Percentiles rank a stretch among this genome's conserved stretches.
phyloP scores from a whole-genome alignment of 768 basidiomycete genomes.

The Gloeopeniophorella convolvens region DNA sequence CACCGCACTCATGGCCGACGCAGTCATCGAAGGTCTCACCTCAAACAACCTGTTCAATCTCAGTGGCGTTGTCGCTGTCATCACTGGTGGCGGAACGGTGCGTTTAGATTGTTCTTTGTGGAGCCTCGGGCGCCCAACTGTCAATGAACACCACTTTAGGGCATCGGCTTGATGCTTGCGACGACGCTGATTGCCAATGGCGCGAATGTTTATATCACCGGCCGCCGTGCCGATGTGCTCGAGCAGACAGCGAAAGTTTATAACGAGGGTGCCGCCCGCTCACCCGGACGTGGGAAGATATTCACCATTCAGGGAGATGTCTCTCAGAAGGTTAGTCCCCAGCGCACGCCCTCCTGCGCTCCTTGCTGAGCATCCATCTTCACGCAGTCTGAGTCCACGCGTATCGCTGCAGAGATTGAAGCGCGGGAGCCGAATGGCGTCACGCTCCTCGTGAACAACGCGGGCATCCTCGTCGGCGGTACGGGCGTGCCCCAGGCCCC shows the following conservation, averaged over 20 bases:
- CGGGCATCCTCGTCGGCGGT: slow-evolving; percentile 31
- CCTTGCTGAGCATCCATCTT: neutral
- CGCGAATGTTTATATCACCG: slow-evolving; percentile 44
- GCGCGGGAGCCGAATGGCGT: slow-evolving; percentile 17
- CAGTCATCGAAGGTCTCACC: slow-evolving; percentile 30
- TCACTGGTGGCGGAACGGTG: slow-evolving; percentile 40
- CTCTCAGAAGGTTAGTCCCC: slow-evolving; percentile 30
- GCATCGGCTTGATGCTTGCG: slow-evolving; percentile 47
- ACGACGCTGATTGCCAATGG: slow-evolving; percentile 42
- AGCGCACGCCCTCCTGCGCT: neutral
- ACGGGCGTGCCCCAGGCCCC: slow-evolving; percentile 25
- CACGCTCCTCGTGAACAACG: slow-evolving; percentile 32
- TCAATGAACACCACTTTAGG: slow-evolving; percentile 24
- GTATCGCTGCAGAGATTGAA: slow-evolving; percentile 33
- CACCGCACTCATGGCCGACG: slow-evolving; percentile 20
- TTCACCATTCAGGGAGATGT: slow-evolving; percentile 38
- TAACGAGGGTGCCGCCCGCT: slow-evolving; percentile 31
- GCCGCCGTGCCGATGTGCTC: slow-evolving; percentile 19
- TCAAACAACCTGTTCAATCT: slow-evolving; percentile 39
- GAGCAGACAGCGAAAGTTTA: slow-evolving; percentile 31
- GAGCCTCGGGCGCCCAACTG: neutral
- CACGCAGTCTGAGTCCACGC: slow-evolving; percentile 35
- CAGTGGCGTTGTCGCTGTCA: slow-evolving; percentile 38
- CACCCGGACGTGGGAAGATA: slow-evolving; percentile 31
- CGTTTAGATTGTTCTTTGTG: slow-evolving; percentile 16